Percentiles rank a stretch among this genome's conserved stretches.
phyloP scores from a whole-genome alignment of 192 early-diverging fungal species.

The Chytriomyces sp. region DNA sequence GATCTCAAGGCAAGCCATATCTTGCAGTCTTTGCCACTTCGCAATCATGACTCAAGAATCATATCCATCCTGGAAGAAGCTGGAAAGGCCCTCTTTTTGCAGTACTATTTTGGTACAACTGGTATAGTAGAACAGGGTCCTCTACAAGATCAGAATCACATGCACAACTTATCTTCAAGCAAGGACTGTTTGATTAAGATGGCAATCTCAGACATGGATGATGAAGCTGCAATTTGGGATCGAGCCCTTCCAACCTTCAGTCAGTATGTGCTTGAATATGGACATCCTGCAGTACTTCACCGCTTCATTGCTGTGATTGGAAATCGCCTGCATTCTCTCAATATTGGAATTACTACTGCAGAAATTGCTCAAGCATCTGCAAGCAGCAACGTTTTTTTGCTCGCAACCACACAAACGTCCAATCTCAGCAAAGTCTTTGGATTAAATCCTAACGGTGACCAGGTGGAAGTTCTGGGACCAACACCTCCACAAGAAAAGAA shows the following conservation, averaged over 20 bases:
- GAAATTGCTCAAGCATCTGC: conserved; percentile 24
- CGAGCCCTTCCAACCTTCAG: conserved; percentile 67
- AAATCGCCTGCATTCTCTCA: conserved; percentile 62
- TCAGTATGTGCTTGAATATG: conserved; percentile 60
- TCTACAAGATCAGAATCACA: conserved; percentile 16
- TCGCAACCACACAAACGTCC: background rate
- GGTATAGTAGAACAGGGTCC: background rate
- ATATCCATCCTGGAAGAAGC: conserved; percentile 49
- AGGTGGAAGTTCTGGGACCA: background rate
- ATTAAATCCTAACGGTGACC: background rate
- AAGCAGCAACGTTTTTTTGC: background rate
- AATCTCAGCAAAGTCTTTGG: conserved; percentile 27
- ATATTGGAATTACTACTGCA: conserved; percentile 37
- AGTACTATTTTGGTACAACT: conserved; percentile 9
- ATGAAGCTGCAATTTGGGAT: conserved; percentile 69
- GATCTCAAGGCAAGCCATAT: background rate
- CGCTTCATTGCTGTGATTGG: conserved; percentile 60
- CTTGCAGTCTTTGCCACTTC: background rate
- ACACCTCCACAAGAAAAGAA: background rate
- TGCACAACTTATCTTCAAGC: conserved; percentile 27
- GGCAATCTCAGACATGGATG: conserved; percentile 56
- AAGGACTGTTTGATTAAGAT: conserved; percentile 61
- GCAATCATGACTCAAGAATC: conserved; percentile 38
- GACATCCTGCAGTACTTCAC: conserved; percentile 48
- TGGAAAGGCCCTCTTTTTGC: conserved; percentile 36